Percentiles rank a stretch among this genome's conserved stretches.
Conservation (phyloP, 2,329 filamentous ascomycete species). For the Falciphora oryzae region DNA sequence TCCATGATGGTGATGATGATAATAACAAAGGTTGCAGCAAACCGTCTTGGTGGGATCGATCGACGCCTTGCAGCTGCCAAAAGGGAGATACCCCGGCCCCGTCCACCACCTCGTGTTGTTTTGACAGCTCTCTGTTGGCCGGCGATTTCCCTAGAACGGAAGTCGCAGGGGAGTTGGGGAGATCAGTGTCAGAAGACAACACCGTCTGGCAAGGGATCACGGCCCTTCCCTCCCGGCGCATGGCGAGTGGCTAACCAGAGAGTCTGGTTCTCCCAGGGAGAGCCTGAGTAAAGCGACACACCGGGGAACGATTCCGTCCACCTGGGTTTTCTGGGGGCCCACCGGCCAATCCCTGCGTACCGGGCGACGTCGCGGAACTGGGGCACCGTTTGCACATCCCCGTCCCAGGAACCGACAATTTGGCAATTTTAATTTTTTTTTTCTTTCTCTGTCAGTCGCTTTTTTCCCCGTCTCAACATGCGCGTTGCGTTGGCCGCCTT, state of each 20-base stretch:
- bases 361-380: neutral
- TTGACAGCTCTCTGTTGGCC: neutral
- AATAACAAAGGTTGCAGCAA: too few species aligned
- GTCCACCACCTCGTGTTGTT: neutral
- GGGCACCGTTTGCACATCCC: neutral
- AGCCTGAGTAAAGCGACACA: neutral
- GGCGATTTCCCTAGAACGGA: neutral
- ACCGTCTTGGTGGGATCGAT: too few species aligned
- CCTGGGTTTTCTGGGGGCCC: neutral
- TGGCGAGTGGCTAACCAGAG: neutral
- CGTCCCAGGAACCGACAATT: neutral
- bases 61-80: too few species aligned
- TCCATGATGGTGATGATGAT: too few species aligned
- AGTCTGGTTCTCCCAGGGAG: too few species aligned
- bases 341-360: neutral
- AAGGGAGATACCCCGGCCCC: too few species aligned
- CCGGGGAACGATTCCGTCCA: neutral
- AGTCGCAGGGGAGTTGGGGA: neutral
- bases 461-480: neutral
- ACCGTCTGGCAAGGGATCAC: neutral
- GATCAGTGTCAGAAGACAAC: too few species aligned
- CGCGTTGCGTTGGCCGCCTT: too few species aligned
- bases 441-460: neutral
- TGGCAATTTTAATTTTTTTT: neutral
- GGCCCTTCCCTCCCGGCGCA: neutral